Evolutionary conservation across 306 rosid genomes (phyloP).

Genomic region (Echinosophora koreensis): DNA sequence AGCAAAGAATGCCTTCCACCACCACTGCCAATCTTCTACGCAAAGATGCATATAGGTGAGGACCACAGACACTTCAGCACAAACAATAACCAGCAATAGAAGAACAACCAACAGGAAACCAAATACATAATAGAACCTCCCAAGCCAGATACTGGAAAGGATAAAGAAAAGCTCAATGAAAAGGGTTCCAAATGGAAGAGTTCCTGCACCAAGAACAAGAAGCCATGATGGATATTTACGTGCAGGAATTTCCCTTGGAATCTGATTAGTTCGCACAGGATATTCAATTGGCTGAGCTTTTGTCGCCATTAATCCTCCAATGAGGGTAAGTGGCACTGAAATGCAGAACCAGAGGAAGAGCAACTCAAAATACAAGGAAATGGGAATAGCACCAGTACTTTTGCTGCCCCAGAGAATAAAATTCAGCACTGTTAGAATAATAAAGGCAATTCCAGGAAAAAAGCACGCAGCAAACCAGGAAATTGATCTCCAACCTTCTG

Average conservation of each 20-base stretch:
- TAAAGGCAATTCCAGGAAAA: constrained; percentile 90
- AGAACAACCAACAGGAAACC: constrained; percentile 91
- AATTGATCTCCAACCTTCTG: constrained; percentile 88
- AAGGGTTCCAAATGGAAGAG: constrained; percentile 96
- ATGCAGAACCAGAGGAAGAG: constrained; percentile 95
- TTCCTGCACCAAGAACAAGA: constrained; percentile 96
- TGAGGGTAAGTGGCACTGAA: constrained; percentile 94
- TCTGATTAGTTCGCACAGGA: constrained; percentile 95
- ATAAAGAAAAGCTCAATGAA: constrained; percentile 97
- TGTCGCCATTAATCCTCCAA: constrained; percentile 89
- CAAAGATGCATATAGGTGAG: constrained; percentile 98
- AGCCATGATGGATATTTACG: constrained; percentile 98
- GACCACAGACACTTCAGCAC: constrained; percentile 97
- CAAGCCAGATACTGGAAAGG: constrained; percentile 99
- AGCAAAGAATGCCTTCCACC: constrained; percentile 99
- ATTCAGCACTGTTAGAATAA: constrained; percentile 79
- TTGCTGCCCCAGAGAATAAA: constrained; percentile 94
- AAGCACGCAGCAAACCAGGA: constrained; percentile 91
- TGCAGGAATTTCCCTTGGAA: constrained; percentile 91
- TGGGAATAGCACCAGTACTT: constrained; percentile 95
- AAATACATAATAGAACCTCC: constrained; percentile 93
- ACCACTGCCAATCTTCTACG: constrained; percentile 99
- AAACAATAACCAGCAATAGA: constrained; percentile 74
- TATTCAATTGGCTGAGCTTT: constrained; percentile 73
- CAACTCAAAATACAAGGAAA: constrained; percentile 80